Evolutionary conservation across 129 eudicot species (phyloP), one percentile per base, ranked within the genome.

Genomic region (Oenanthe sinensis): DNA sequence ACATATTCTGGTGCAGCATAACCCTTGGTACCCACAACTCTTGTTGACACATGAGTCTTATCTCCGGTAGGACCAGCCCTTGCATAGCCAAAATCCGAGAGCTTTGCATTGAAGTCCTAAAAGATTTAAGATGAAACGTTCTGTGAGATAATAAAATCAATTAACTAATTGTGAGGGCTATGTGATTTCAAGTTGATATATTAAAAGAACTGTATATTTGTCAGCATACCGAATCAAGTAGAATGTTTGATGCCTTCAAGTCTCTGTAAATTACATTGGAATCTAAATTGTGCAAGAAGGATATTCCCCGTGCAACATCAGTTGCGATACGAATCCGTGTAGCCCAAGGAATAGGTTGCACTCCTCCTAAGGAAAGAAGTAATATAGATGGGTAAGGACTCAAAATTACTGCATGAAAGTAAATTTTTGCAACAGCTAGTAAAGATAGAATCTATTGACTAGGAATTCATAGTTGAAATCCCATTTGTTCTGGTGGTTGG

Each of bases 1-100:
- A 90, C 85, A 49, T 90, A 90, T 78, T 90, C 96, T 33, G 96
- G 96, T 73, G 96, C 96, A 17, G 96, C 96, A 83, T 90, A 90
- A 71, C 96, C 96, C 30, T 77, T 80, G 26, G 96, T 90, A 52
- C 96, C 96, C 47, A 90, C 87, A 79, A 90, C 90, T 62, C 92
- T 86, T n/a, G 96, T 90, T 55, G 96, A 90, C 46, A 90, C 96
- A 83, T 90, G 96, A n/a, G 96, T 87, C 78, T 78, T 84, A 74
- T 90, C 96, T 65, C 92, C 96, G 45, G 83, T 82, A 1, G 96
- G 96, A 65, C 96, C 96, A 52, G 79, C 88, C 67, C 96, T 88
- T 76, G 96, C 92, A 58, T 88, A 76, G 80, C 94, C 94, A 26
- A 89, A 89, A 85, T 89, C 94, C 8, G 94, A 89, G 43, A 89